Evolutionary conservation across 345 rosid genomes (phyloP).

Genomic region (Mallotus nudiflorus): DNA sequence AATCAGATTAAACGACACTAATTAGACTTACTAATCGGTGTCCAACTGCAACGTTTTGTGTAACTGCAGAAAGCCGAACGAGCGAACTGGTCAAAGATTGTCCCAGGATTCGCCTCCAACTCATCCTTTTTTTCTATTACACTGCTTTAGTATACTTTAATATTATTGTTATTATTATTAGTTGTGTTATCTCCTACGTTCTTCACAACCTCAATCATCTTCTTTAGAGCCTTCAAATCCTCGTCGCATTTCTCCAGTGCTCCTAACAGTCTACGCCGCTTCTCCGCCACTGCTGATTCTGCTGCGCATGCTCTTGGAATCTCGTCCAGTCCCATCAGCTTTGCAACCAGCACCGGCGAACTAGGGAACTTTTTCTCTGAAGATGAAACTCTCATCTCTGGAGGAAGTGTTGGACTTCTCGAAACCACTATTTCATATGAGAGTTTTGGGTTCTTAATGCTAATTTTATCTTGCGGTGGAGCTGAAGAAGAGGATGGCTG

Average conservation of each 20-base stretch:
- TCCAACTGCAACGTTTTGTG: neutral
- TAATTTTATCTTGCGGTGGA: neutral
- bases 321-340: slow-evolving; percentile 38
- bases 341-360: slow-evolving; percentile 34
- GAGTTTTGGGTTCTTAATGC: slow-evolving; percentile 17
- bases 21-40: slow-evolving; percentile 7
- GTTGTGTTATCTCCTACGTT: slow-evolving; percentile 24
- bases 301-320: slow-evolving; percentile 19
- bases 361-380: slow-evolving; percentile 4
- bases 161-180: neutral
- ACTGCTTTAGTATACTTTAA: too few relatives aligned
- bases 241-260: slow-evolving; percentile 81
- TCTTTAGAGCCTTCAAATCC: slow-evolving; percentile 68
- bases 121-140: neutral
- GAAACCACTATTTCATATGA: slow-evolving; percentile 26
- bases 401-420: slow-evolving; percentile 44
- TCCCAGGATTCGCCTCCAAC: slow-evolving; percentile 33
- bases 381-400: slow-evolving; percentile 37
- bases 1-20: neutral
- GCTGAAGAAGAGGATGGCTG: neutral
- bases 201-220: slow-evolving; percentile 62
- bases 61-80: slow-evolving; percentile 13
- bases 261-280: slow-evolving; percentile 58
- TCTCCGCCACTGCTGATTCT: slow-evolving; percentile 33
- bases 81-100: slow-evolving; percentile 34